phyloP scores from a whole-genome alignment of 345 rosid genomes.

The Pistacia vera region DNA sequence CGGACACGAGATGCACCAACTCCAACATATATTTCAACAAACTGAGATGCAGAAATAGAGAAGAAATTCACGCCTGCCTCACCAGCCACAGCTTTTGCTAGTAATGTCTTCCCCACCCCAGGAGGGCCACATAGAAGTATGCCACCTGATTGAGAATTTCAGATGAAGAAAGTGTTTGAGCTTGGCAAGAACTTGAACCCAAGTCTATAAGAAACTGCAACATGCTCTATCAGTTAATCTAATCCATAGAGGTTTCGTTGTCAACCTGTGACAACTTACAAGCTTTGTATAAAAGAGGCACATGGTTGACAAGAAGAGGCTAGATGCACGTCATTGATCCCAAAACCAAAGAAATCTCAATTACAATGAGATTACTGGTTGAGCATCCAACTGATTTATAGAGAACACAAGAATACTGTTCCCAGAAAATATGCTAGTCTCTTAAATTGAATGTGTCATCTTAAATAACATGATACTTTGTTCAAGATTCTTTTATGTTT shows the following conservation, averaged over 20 bases:
- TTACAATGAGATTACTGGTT: not conserved
- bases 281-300: not conserved
- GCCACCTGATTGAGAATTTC: conserved; percentile 59
- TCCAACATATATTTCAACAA: conserved; percentile 95
- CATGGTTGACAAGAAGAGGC: not conserved
- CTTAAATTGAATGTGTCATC: not conserved
- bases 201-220: not conserved
- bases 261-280: not conserved
- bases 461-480: not conserved
- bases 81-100: conserved; percentile 98
- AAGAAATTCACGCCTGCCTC: conserved; percentile 97
- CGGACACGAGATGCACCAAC: conserved; percentile 97
- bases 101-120: conserved; percentile 91
- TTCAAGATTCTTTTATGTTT: too few relatives aligned
- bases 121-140: conserved; percentile 96
- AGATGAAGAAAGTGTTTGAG: not conserved
- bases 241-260: not conserved
- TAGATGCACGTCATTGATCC: not conserved
- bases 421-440: not conserved
- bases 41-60: conserved; percentile 96
- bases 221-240: not conserved
- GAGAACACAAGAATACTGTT: not conserved
- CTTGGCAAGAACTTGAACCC: not conserved
- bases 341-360: not conserved
- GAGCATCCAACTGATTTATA: not conserved